Percentiles rank a stretch among this genome's conserved stretches.
Evolutionary conservation across 176 grass and related monocot species (phyloP).

Genomic region (Oryza brachyantha): DNA sequence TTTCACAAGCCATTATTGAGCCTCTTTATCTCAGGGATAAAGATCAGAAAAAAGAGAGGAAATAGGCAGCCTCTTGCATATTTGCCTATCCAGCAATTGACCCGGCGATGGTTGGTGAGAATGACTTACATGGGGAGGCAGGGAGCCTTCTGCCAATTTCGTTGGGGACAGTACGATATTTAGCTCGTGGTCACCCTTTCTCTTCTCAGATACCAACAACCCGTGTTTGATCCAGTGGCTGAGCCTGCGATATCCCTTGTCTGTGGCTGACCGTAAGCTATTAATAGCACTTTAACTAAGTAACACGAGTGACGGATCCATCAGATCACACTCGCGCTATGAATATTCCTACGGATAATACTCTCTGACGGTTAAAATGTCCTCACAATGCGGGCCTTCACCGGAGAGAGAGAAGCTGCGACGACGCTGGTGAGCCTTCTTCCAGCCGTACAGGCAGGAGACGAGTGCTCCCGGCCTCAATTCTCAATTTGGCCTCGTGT

Average conservation of each 20-base stretch:
- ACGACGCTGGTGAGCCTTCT: constrained; percentile 3
- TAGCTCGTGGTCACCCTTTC: not conserved
- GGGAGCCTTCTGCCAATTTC: no score
- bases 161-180: not conserved
- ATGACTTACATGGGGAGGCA: no score
- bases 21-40: no score
- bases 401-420: not conserved
- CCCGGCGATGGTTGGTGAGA: no score
- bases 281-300: no score
- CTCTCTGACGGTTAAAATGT: not conserved
- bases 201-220: not conserved
- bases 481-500: constrained; percentile 25
- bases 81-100: no score
- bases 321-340: no score
- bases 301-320: not conserved
- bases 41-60: no score
- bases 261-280: not conserved
- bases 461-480: not conserved
- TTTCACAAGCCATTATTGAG: not conserved
- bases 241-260: not conserved
- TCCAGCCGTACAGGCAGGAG: not conserved
- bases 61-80: no score
- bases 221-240: not conserved
- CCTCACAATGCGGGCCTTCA: not conserved
- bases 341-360: not conserved